Percentiles rank a stretch among this genome's conserved stretches.
phyloP scores from a whole-genome alignment of 2,329 filamentous ascomycete genomes.

The Achaetomium macrosporum region DNA sequence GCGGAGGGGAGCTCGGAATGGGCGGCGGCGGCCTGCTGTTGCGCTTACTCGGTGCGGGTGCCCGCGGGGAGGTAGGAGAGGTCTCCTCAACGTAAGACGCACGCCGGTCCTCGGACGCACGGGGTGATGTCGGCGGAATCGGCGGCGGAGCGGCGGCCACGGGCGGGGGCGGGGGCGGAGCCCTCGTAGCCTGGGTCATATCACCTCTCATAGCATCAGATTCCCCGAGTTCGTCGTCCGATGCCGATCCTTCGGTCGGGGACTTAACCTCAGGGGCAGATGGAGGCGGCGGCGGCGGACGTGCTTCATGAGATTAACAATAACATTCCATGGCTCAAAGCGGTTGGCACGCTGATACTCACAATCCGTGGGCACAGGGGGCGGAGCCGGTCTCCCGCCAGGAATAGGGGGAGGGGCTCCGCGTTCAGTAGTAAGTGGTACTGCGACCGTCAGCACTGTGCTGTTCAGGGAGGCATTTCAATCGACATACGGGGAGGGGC shows the following conservation, averaged over 20 bases:
- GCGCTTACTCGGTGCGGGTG: constrained; percentile 44
- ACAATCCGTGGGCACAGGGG: constrained; percentile 57
- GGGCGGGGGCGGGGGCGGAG: constrained; percentile 43
- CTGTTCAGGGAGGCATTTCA: not conserved
- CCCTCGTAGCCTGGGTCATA: constrained; percentile 32
- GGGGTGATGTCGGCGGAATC: constrained; percentile 30
- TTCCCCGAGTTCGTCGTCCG: constrained; percentile 72
- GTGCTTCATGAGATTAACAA: constrained; percentile 45
- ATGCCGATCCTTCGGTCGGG: constrained; percentile 73
- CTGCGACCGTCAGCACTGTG: constrained; percentile 22
- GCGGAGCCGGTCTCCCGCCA: constrained; percentile 47
- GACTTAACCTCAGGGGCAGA: constrained; percentile 49
- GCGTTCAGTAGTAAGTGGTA: constrained; percentile 25
- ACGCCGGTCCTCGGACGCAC: constrained; percentile 33
- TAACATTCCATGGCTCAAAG: not conserved
- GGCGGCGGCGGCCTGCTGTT: constrained; percentile 54
- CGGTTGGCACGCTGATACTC: constrained; percentile 30
- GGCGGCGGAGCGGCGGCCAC: constrained; percentile 37
- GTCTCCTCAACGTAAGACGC: constrained; percentile 27
- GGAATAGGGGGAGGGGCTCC: constrained; percentile 42
- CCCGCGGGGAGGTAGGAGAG: constrained; percentile 36
- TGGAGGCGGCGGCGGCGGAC: constrained; percentile 52
- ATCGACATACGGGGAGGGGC: constrained; percentile 29
- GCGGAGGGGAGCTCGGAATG: constrained; percentile 49
- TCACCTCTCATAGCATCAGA: constrained; percentile 36